A percentile compares a stretch with the other conserved stretches of the same genome.
Conservation (phyloP, 768 basidiomycete species). For the Leccinum aurantiacum region DNA sequence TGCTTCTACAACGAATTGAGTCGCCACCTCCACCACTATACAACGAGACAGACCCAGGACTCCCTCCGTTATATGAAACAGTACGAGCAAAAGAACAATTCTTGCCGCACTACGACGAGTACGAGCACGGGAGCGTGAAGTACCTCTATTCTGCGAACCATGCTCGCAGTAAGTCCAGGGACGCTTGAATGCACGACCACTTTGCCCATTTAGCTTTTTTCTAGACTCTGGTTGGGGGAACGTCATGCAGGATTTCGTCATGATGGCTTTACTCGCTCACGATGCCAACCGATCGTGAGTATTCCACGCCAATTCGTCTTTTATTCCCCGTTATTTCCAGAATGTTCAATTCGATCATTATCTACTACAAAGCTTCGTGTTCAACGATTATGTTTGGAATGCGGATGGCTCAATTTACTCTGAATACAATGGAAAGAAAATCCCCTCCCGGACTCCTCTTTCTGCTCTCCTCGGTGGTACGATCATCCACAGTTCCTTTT, state of each 20-base stretch:
- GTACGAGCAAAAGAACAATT: constrained; percentile 39
- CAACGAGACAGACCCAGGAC: background rate
- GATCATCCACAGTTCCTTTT: background rate
- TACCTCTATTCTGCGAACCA: constrained; percentile 53
- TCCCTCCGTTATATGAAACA: constrained; percentile 44
- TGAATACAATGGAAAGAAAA: constrained; percentile 35
- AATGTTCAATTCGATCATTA: constrained; percentile 5
- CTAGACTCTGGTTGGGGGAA: constrained; percentile 43
- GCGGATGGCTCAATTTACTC: constrained; percentile 36
- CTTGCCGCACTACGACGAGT: constrained; percentile 42
- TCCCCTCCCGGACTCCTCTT: constrained; percentile 43
- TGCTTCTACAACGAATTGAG: background rate
- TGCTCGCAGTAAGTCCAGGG: constrained; percentile 30
- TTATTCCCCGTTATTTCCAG: background rate
- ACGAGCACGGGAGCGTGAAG: constrained; percentile 36
- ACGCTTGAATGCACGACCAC: background rate
- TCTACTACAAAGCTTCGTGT: constrained; percentile 36
- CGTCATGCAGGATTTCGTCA: constrained; percentile 40
- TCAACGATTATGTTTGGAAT: constrained; percentile 45
- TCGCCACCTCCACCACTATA: background rate
- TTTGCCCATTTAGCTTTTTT: background rate
- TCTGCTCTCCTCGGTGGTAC: constrained; percentile 40
- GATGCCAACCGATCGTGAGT: constrained; percentile 36
- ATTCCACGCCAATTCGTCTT: background rate
- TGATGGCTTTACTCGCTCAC: constrained; percentile 38